Conservation (phyloP, 257 asterid genomes). For the Primulina tabacum region DNA sequence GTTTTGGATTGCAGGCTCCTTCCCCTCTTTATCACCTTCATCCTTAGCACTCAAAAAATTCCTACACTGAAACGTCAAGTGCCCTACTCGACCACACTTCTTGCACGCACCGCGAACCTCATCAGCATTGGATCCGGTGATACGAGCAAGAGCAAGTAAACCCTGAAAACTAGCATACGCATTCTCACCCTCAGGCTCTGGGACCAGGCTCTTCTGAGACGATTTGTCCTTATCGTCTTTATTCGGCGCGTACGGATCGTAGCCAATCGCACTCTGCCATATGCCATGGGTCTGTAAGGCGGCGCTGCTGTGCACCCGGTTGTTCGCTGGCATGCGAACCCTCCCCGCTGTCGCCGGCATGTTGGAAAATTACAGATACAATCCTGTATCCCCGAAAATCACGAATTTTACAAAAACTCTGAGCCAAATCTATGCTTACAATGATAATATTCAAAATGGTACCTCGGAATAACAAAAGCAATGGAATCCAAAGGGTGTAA, state of each 20-base stretch:
- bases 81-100: constrained; percentile 94
- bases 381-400: not conserved
- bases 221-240: constrained; percentile 54
- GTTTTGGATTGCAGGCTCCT: constrained; percentile 55
- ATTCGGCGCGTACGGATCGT: constrained; percentile 92
- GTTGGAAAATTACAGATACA: constrained; percentile 24
- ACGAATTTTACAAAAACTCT: not conserved
- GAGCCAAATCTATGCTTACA: constrained; percentile 5
- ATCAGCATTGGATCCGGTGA: constrained; percentile 83
- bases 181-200: constrained; percentile 74
- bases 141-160: constrained; percentile 79
- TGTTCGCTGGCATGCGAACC: constrained; percentile 99
- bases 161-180: constrained; percentile 92
- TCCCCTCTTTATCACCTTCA: constrained; percentile 40
- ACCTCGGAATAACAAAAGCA: not conserved
- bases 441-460: not conserved
- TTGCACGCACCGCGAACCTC: constrained; percentile 91
- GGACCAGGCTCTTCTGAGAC: constrained; percentile 33
- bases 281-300: constrained; percentile 98
- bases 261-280: constrained; percentile 99
- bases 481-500: not conserved
- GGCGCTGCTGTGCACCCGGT: constrained; percentile 98
- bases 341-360: constrained; percentile 99
- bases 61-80: constrained; percentile 87
- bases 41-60: constrained; percentile 85